Base-by-base conservation (phyloP, 2,329 filamentous ascomycete genomes). In the Leptographium lundbergii region DNA sequence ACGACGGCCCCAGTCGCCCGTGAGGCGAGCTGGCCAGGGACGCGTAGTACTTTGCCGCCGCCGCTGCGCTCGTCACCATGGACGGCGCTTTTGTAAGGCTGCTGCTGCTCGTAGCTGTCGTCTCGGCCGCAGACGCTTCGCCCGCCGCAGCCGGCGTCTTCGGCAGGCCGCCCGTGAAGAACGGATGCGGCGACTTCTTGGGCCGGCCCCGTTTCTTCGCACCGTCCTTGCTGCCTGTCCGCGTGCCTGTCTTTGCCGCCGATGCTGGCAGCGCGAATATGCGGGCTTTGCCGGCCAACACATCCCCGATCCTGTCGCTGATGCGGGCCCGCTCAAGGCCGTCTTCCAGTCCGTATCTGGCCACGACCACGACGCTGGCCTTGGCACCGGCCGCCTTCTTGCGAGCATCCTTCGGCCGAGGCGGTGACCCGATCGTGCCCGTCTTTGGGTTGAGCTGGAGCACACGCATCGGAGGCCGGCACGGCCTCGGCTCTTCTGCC, bases 391-490 rank as follows among this genome's bases (percentile, higher is more conserved):
- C 52, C 17, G 52, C 27, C 27, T 50, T 50, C n/a, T 24, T 22
- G 22, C 45, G 9, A n/a, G 19, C 24, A 19, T 56, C 56, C 39
- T 64, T 65, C 6, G 62, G 72, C 54, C 76, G 80, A 0, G 82
- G 82, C 0, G 84, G 81, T 5, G 82, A 81, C 4, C 82, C 81
- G 56, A 85, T 77, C 2, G 82, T 86, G 6, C 82, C 82, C 1
- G 82, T 85, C 61, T 77, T 80, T 1, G 75, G 74, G 61, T 86
- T 84, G 64, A 84, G 75, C 61, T 73, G 77, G 24, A 85, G 68
- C 0, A 85, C 42, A 13, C 54, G 54, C 54, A 45, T 36, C 24
- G 54, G 54, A 4, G 36, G 54, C 22, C 22, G 25, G 10, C 10
- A 36, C 10, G 10, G 5, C 13, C 5, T 14, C 34, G 9, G 34